Conservation (phyloP, 1,284 basidiomycete genomes). For the Baeospora myosura region DNA sequence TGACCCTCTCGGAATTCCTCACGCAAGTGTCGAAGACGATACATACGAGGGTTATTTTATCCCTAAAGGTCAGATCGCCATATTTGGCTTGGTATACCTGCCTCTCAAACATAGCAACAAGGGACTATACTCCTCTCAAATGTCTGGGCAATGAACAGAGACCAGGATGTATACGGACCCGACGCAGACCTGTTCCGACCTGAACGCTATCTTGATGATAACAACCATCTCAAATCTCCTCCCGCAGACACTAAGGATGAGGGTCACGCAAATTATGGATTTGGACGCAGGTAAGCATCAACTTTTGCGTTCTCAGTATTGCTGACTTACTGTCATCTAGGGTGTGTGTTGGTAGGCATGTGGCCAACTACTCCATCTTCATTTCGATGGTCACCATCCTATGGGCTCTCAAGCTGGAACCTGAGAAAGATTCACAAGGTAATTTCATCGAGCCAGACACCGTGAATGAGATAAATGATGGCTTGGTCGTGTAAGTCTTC, state of each 20-base stretch:
- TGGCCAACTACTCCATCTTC: constrained; percentile 8
- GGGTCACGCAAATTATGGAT: constrained; percentile 7
- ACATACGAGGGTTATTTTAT: constrained; percentile 13
- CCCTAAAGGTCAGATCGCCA: constrained; percentile 14
- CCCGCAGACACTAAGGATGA: not conserved
- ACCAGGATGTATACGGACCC: constrained; percentile 1
- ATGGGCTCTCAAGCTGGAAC: constrained; percentile 7
- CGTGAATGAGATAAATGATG: not conserved
- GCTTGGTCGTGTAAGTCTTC: not conserved
- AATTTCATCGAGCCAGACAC: not conserved
- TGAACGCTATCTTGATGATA: constrained; percentile 3
- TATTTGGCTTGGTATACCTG: constrained; percentile 15
- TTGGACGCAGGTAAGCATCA: constrained; percentile 5
- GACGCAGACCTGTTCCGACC: constrained; percentile 5
- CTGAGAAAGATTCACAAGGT: constrained; percentile 1
- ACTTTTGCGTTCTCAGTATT: not conserved
- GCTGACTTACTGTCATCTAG: not conserved
- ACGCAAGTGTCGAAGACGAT: constrained; percentile 10
- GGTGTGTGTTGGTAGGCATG: constrained; percentile 6
- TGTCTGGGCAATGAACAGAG: constrained; percentile 7
- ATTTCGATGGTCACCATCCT: constrained; percentile 5
- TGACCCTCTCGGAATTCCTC: constrained; percentile 9
- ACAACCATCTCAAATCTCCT: not conserved
- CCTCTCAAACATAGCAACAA: not conserved
- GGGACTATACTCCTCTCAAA: not conserved